Base-by-base conservation (phyloP, 352 stramenopile species). In the Phytopythium montanum region DNA sequence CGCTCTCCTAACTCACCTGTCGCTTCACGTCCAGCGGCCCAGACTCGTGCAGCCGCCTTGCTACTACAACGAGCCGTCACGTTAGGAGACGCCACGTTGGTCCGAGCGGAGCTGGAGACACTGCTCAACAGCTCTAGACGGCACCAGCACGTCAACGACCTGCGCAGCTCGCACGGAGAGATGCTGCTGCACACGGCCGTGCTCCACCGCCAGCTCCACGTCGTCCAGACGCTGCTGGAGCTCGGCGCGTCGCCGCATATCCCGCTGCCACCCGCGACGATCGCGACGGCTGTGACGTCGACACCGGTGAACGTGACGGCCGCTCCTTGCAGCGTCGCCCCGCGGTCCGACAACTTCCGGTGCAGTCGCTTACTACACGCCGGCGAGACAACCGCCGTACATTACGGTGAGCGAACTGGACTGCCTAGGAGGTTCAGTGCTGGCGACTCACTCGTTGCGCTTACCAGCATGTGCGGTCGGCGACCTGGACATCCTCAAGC, bases 111-210 rank as follows among this genome's bases (percentile, higher is more conserved):
- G n/a, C 52, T 67, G 3, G 3, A 45, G 31, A n/a, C 19, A 10
- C 9, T 50, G 0, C 31, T 56, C 41, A 12, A 21, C 31, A n/a
- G 45, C 45, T 28, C 26, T 25, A 38, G 23, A 34, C 56, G 6
- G 39, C 62, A 13, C 13, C 49, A 23, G 9, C 19, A 16, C 31
- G 31, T 69, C 36, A 64, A 62, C 36, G 50, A 44, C 3, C 25
- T 57, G 23, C 67, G 68, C 41, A 87, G 85, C 55, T 65, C 62
- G n/a, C 68, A 78, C 45, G 80, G 80, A 31, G 82, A 92, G 59
- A 89, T 76, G 29, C 49, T 89, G 21, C 68, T 92, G 38, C 82
- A 92, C 49, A 83, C 72, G 0, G 82, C 82, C 5, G 80, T 89
- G 38, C 67, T 92, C 21, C 76, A 90, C 51, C 31, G 76, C 14